Conservation (phyloP, 2,329 filamentous ascomycete species). For the Neobulgaria alba region DNA sequence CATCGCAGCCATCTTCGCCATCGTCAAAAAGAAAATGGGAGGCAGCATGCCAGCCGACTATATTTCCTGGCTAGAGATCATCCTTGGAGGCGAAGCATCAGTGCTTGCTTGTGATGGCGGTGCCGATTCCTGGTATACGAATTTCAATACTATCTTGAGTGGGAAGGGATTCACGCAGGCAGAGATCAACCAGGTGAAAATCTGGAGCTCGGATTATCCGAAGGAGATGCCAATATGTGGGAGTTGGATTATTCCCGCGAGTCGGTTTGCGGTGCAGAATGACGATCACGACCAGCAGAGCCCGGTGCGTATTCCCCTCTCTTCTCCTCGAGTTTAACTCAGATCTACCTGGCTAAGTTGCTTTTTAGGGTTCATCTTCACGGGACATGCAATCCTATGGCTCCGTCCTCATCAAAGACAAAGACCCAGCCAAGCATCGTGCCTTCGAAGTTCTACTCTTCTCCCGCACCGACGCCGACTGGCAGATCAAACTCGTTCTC, state of each 20-base stretch:
- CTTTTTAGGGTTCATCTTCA: slow-evolving; percentile 25
- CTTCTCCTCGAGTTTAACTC: too few species aligned
- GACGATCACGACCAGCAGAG: slow-evolving; percentile 28
- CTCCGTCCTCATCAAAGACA: slow-evolving; percentile 26
- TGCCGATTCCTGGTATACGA: slow-evolving; percentile 24
- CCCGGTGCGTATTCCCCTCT: slow-evolving; percentile 16
- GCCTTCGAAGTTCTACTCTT: slow-evolving; percentile 26
- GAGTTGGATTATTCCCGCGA: slow-evolving; percentile 6
- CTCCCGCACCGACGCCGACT: slow-evolving; percentile 24
- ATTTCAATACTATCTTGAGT: slow-evolving; percentile 21
- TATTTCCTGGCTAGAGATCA: slow-evolving; percentile 26
- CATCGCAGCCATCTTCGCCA: slow-evolving; percentile 22
- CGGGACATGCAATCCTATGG: slow-evolving; percentile 26
- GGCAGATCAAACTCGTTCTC: slow-evolving; percentile 25
- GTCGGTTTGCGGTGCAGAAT: slow-evolving; percentile 26
- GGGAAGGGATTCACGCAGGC: slow-evolving; percentile 16
- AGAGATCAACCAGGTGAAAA: slow-evolving; percentile 25
- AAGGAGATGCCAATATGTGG: slow-evolving; percentile 18
- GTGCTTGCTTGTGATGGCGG: slow-evolving; percentile 24
- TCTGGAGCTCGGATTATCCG: slow-evolving; percentile 26
- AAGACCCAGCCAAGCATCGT: slow-evolving; percentile 23
- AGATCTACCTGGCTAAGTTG: too few species aligned
- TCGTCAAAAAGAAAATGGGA: slow-evolving; percentile 23
- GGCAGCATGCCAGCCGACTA: slow-evolving; percentile 24
- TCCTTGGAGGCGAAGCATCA: slow-evolving; percentile 23